phyloP scores from a whole-genome alignment of 176 grass and related monocot genomes.

The Hordeum vulgare region DNA sequence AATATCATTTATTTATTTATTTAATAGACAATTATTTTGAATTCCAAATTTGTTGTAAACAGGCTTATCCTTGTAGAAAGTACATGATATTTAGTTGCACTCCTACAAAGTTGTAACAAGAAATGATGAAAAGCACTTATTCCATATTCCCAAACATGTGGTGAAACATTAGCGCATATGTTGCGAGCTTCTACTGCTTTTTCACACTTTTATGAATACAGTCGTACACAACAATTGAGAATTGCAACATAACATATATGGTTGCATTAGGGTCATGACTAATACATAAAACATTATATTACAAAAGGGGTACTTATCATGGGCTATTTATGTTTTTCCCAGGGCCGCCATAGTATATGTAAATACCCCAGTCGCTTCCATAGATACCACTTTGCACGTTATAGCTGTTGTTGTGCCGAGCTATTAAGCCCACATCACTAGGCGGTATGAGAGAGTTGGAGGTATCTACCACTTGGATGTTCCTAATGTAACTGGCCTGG shows the following conservation, averaged over 20 bases:
- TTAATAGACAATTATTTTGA: too few species aligned
- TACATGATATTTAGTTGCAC: background rate
- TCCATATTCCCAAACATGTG: background rate
- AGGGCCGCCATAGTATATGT: conserved; percentile 72
- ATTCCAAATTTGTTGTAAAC: too few species aligned
- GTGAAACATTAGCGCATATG: background rate
- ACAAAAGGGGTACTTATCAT: conserved; percentile 3
- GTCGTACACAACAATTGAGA: background rate
- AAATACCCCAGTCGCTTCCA: conserved; percentile 48
- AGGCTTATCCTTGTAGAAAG: too few species aligned
- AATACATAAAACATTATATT: background rate
- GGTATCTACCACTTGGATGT: conserved; percentile 63
- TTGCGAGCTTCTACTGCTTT: background rate
- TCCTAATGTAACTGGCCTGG: conserved; percentile 60
- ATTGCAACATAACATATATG: background rate
- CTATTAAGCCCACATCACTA: conserved; percentile 35
- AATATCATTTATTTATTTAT: too few species aligned
- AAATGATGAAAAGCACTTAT: background rate
- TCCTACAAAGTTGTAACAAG: background rate
- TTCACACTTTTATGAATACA: background rate
- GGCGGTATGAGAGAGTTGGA: conserved; percentile 55
- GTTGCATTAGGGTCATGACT: background rate
- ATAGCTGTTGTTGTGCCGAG: conserved; percentile 65
- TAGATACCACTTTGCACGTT: conserved; percentile 64
- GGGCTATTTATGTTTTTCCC: conserved; percentile 59